Evolutionary conservation across 2,329 filamentous ascomycete genomes (phyloP), one percentile per base, ranked within the genome.

Genomic region (Epichloe coenophiala): DNA sequence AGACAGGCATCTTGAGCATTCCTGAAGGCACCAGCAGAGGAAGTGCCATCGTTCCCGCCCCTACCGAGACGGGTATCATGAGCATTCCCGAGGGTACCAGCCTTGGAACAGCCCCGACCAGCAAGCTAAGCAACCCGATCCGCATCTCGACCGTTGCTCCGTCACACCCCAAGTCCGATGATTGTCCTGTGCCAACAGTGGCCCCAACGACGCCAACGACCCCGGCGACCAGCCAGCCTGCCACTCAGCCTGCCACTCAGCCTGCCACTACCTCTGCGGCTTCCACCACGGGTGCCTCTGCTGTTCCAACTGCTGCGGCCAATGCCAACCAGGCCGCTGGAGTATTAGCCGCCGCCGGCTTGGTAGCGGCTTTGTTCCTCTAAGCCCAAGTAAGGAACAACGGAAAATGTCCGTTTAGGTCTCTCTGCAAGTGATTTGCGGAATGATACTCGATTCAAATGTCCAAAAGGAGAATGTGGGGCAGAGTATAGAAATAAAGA

Each of bases 41-140:
- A 23, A 27, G n/a, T 13, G 31, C 37, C 15, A 37, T 27, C 41
- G 36, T 12, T n/a, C 19, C 37, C 13, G 36, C 33, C 12, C 8
- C 37, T n/a, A 49, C 49, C 12, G 37, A 43, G 13, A 51, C 54
- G 31, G 47, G 49, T 47, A 48, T 55, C 33, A 39, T 53, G 23
- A 56, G 50, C 51, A 58, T 54, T 47, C 52, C 55, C 36, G 52
- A 55, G 27, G 55, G 55, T n/a, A 74, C 78, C 57, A 84, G 83
- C 21, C 77, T 95, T 17, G 88, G 84, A 68, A 88, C 88, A 27
- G 42, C 49, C 23, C n/a, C 27, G 11, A 19, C 37, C 23, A 46
- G 42, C 35, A 45, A 40, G 23, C 37, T 44, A 42, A 53, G 42
- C 38, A 31, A 21, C 45, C 44, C 47, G 17, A 44, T 49, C 27